Base-by-base conservation (phyloP, 169 alveolate species). In the Eimeria mitis region DNA sequence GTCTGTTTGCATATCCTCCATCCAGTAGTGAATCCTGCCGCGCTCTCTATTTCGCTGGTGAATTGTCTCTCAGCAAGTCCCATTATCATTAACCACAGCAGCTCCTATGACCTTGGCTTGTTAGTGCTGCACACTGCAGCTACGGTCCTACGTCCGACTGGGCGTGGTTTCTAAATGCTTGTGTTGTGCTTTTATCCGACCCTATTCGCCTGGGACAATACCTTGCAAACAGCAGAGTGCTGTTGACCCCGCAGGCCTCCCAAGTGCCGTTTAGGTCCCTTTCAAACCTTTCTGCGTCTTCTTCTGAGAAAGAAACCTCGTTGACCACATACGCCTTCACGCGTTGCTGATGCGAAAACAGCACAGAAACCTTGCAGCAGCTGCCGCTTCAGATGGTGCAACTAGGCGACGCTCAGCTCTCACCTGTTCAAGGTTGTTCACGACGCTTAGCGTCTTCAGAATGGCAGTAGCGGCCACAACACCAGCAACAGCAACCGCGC, bases 211-310 rank as follows among this genome's bases (percentile, higher is more conserved):
- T 65, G 75, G 40, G 47, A 8, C 2, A n/a, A 61, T 42, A 94
- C 92, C 95, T 83, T 16, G 97, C 97, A 65, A 95, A 95, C 13
- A 95, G 96, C 40, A 95, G 85, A 28, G 78, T 84, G 34, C 84
- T 56, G 94, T 89, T 87, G 42, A 95, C 96, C n/a, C 96, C 96
- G 70, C 90, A 84, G 54, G 97, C 96, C 25, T 68, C 95, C 97
- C 97, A 95, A 34, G 76, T 85, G 31, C 97, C 97, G 40, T 31
- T 75, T 4, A 95, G 63, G 47, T 92, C 97, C 42, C 95, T 76
- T 47, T 95, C 97, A 44, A 47, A 90, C 40, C 97, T 42, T 40
- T 52, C 94, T 6, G 61, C 91, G 84, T 90, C 96, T 25, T 90
- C 95, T 11, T 68, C 78, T n/a, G 76, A 83, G 49, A 87, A 56